A percentile compares a stretch with the other conserved stretches of the same genome.
phyloP scores from a whole-genome alignment of 345 rosid genomes.

The Dovyalis caffra region DNA sequence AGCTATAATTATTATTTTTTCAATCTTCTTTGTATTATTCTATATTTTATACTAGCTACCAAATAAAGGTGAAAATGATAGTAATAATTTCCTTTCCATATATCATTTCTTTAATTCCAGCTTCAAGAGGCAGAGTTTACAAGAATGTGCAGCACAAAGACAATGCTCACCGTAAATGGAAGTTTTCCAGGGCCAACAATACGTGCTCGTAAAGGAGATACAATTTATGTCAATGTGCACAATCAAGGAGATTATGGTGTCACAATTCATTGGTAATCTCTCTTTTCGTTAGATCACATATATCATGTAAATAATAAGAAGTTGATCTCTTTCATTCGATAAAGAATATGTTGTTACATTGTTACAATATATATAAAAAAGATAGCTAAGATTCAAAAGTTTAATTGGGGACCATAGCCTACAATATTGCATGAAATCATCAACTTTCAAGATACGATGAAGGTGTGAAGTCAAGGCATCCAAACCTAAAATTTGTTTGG shows the following conservation, averaged over 20 bases:
- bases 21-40: neutral
- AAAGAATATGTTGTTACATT: no score
- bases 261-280: slow-evolving; percentile 67
- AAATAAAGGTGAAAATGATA: no score
- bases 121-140: slow-evolving; percentile 30
- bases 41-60: neutral
- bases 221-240: slow-evolving; percentile 40
- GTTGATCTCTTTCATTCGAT: no score
- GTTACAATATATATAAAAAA: no score
- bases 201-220: slow-evolving; percentile 40
- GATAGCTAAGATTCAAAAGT: no score
- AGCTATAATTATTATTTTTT: neutral
- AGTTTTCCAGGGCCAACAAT: slow-evolving; percentile 36
- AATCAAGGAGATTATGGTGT: slow-evolving; percentile 46
- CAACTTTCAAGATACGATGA: no score
- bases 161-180: slow-evolving; percentile 35
- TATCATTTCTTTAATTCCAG: slow-evolving; percentile 20
- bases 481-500: neutral
- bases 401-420: no score
- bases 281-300: no score
- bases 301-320: no score
- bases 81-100: no score
- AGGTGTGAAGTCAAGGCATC: no score
- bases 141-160: slow-evolving; percentile 32
- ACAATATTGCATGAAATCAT: no score